Conservation (phyloP, 1,284 basidiomycete species). For the Mycena citricolor region DNA sequence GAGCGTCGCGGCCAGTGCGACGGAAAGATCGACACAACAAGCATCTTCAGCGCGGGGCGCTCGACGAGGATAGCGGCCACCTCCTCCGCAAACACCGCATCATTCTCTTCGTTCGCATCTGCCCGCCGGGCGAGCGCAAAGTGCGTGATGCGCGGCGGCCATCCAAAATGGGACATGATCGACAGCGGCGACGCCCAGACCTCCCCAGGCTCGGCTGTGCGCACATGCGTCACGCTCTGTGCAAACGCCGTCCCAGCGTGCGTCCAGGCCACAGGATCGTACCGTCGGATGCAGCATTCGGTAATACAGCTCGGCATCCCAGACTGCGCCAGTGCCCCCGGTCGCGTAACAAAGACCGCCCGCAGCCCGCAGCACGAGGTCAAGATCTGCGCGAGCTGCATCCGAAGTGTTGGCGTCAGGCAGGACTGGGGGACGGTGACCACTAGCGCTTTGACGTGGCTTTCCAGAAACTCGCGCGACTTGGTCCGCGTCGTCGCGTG, state of each 20-base stretch:
- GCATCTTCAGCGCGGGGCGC: conserved; percentile 32
- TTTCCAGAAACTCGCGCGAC: conserved; percentile 29
- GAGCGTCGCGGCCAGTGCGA: conserved; percentile 23
- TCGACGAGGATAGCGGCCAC: conserved; percentile 31
- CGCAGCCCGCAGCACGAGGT: conserved; percentile 18
- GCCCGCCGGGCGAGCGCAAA: conserved; percentile 42
- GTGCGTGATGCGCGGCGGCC: conserved; percentile 37
- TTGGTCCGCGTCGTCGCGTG: conserved; percentile 36
- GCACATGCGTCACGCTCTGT: conserved; percentile 36
- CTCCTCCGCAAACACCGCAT: conserved; percentile 38
- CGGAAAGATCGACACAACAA: conserved; percentile 38
- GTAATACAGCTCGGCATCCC: conserved; percentile 14
- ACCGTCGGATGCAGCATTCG: conserved; percentile 19
- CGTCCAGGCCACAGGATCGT: too few species aligned
- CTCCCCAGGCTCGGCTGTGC: conserved; percentile 39
- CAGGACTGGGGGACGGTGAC: conserved; percentile 26
- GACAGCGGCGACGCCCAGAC: conserved; percentile 37
- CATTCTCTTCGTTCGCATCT: conserved; percentile 43
- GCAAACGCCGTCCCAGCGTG: conserved; percentile 4
- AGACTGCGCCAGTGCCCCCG: conserved; percentile 10
- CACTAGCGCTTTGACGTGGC: conserved; percentile 36
- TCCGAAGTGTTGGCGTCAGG: conserved; percentile 4
- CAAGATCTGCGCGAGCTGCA: conserved; percentile 17
- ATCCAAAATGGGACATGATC: conserved; percentile 36
- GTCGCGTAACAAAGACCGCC: conserved; percentile 13